Evolutionary conservation across 208 protist species (phyloP).

Genomic region (Crithidia expoeki): DNA sequence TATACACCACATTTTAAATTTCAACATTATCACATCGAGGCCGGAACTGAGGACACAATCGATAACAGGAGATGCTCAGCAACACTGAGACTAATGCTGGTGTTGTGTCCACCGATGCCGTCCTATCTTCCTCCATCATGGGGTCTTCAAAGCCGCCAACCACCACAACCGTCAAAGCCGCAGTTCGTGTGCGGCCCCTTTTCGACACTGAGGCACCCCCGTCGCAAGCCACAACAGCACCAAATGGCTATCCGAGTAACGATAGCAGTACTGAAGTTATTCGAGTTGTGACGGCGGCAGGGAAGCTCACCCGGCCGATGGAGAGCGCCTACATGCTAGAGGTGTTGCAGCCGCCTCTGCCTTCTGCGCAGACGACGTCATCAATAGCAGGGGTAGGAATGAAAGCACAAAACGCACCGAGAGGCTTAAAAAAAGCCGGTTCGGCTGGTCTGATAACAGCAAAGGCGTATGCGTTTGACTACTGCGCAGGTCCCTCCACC

Average conservation of each 20-base stretch:
- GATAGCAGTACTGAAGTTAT: conserved; percentile 19
- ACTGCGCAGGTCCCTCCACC: conserved; percentile 54
- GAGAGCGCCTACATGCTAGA: conserved; percentile 29
- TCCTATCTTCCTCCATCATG: too few relatives aligned
- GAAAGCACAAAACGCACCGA: too few relatives aligned
- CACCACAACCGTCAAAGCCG: conserved; percentile 18
- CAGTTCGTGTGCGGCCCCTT: conserved; percentile 32
- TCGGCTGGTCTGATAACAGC: neutral
- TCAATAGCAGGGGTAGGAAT: too few relatives aligned
- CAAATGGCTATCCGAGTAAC: too few relatives aligned
- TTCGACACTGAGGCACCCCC: conserved; percentile 1
- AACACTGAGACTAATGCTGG: too few relatives aligned
- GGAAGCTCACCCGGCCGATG: conserved; percentile 16
- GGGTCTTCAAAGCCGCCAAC: too few relatives aligned
- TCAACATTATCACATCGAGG: too few relatives aligned
- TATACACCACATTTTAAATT: neutral
- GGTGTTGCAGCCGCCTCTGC: conserved; percentile 14
- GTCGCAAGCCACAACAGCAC: neutral
- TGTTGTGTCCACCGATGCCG: neutral
- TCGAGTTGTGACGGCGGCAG: conserved; percentile 29
- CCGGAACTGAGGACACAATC: too few relatives aligned
- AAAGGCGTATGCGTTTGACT: conserved; percentile 65
- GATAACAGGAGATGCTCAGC: too few relatives aligned
- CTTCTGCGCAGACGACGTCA: neutral
- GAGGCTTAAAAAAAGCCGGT: too few relatives aligned